phyloP scores from a whole-genome alignment of 177 flowering plant genomes.

The Vitis hybrid region DNA sequence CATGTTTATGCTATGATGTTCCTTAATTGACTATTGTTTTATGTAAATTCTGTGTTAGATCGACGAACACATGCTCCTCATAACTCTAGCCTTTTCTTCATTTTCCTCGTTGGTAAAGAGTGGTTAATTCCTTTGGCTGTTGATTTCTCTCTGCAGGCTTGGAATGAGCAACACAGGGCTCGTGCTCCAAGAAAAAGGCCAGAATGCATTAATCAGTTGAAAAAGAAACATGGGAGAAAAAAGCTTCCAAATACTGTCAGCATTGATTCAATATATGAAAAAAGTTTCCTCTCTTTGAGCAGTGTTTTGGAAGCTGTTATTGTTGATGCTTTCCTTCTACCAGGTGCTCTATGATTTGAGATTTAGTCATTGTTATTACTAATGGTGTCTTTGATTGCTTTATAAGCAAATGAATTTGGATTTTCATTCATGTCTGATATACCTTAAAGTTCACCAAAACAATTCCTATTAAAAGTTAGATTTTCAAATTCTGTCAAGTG shows the following conservation, averaged over 20 bases:
- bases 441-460: no score
- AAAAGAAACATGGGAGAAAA: slow-evolving; percentile 56
- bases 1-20: no score
- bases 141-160: slow-evolving; percentile 51
- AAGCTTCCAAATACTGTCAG: slow-evolving; percentile 75
- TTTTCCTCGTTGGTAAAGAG: background rate
- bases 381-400: no score
- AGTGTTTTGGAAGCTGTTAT: slow-evolving; percentile 81
- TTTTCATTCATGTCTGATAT: no score
- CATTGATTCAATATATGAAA: slow-evolving; percentile 81
- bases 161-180: slow-evolving; percentile 68
- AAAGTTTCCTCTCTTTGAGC: slow-evolving; percentile 65
- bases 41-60: no score
- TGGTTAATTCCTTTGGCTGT: background rate
- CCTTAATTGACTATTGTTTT: no score
- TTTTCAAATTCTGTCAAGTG: no score
- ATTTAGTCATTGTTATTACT: background rate
- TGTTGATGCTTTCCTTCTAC: slow-evolving; percentile 70
- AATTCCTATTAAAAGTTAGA: no score
- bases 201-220: slow-evolving; percentile 49
- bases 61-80: no score
- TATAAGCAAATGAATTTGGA: no score
- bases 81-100: background rate
- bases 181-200: slow-evolving; percentile 53
- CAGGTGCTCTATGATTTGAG: slow-evolving; percentile 47